Percentiles rank a stretch among this genome's conserved stretches.
phyloP scores from a whole-genome alignment of 2,329 filamentous ascomycete species.

The Colletotrichum simmondsii region DNA sequence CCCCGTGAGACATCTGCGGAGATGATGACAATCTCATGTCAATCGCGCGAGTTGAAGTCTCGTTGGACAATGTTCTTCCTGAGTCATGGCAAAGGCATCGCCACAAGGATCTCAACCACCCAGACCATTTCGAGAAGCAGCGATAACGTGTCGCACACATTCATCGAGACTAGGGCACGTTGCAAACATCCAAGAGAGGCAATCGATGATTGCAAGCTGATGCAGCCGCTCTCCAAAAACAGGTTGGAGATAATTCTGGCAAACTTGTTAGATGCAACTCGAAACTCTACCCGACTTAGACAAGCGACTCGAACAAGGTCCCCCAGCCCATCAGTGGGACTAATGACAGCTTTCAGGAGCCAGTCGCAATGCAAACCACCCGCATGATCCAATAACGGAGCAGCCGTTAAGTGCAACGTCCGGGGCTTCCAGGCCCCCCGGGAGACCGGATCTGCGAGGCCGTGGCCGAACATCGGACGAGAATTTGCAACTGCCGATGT shows the following conservation, averaged over 20 bases:
- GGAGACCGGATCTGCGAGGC: not conserved
- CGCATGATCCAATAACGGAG: not conserved
- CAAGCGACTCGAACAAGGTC: not conserved
- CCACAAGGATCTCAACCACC: too few species aligned
- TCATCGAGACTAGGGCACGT: not conserved
- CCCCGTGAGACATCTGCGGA: too few species aligned
- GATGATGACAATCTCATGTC: too few species aligned
- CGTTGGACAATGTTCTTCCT: too few species aligned
- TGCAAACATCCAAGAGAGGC: not conserved
- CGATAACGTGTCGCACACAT: not conserved
- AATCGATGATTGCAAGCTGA: slow-evolving; percentile 1
- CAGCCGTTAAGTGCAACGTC: slow-evolving; percentile 5
- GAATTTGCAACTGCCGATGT: slow-evolving; percentile 13
- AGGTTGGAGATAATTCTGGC: not conserved
- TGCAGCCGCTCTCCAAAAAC: not conserved
- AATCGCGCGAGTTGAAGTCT: too few species aligned
- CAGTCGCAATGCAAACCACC: slow-evolving; percentile 14
- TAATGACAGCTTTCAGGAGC: slow-evolving; percentile 6
- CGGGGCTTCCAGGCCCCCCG: slow-evolving; percentile 20
- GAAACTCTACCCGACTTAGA: not conserved
- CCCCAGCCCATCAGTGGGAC: slow-evolving; percentile 8
- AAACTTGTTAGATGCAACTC: not conserved
- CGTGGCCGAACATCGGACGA: slow-evolving; percentile 14
- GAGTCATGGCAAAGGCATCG: too few species aligned
- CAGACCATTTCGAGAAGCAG: not conserved